phyloP scores from a whole-genome alignment of 2,329 filamentous ascomycete species.

The Xylariaceae sp. region DNA sequence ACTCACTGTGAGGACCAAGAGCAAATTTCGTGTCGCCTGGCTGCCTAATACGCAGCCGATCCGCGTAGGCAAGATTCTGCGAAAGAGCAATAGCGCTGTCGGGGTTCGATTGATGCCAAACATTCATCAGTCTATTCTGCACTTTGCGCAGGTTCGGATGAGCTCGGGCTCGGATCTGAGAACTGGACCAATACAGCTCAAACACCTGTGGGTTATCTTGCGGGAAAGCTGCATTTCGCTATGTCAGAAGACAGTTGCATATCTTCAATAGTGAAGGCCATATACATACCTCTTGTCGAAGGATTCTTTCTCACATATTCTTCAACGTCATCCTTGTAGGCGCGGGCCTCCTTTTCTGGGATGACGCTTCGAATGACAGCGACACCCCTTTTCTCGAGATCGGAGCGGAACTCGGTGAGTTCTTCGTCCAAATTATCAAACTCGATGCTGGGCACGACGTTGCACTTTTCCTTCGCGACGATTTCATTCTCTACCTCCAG shows the following conservation, averaged over 20 bases:
- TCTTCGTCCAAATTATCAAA: conserved; percentile 43
- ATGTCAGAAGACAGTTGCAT: neutral
- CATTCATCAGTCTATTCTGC: conserved; percentile 58
- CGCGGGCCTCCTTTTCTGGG: conserved; percentile 57
- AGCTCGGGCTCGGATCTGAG: conserved; percentile 64
- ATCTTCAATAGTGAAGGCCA: too few species aligned
- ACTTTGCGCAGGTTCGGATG: conserved; percentile 61
- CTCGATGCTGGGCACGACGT: conserved; percentile 50
- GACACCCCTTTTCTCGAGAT: conserved; percentile 58
- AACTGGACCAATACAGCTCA: conserved; percentile 70
- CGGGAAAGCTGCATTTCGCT: conserved; percentile 53
- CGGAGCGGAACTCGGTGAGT: conserved; percentile 35
- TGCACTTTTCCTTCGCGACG: conserved; percentile 42
- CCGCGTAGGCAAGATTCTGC: conserved; percentile 64
- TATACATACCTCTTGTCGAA: conserved; percentile 45
- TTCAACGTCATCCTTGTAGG: conserved; percentile 61
- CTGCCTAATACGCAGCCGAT: conserved; percentile 66
- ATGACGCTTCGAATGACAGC: conserved; percentile 65
- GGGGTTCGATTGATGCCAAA: conserved; percentile 57
- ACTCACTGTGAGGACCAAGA: conserved; percentile 57
- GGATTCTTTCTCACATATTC: conserved; percentile 64
- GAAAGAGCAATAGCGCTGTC: conserved; percentile 44
- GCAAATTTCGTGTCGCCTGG: conserved; percentile 69
- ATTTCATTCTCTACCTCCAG: conserved; percentile 45
- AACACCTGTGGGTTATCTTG: conserved; percentile 64